These are phyloP conservation scores for Pyrus hybrid DNA, from an alignment of 331 rosid species.

Conservation along the genomic window DNA sequence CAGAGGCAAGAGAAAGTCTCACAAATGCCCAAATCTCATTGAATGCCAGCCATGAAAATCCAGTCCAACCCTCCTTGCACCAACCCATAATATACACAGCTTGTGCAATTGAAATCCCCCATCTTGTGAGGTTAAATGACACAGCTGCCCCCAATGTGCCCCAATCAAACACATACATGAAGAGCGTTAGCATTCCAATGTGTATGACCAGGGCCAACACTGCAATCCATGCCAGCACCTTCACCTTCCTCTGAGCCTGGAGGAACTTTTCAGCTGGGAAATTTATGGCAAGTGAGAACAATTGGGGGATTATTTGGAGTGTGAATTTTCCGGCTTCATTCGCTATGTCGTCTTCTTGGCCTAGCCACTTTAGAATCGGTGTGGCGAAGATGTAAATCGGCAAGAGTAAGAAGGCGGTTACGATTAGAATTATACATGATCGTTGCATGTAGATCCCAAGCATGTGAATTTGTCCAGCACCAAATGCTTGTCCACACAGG, in stretches of 20 bases:
- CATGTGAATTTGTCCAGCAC: constrained; percentile 6
- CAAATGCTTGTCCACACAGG: constrained; percentile 15
- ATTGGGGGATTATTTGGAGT: background rate
- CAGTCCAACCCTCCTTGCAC: constrained; percentile 21
- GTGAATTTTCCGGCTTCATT: background rate
- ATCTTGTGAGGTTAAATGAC: constrained; percentile 10
- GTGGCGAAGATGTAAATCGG: constrained; percentile 7
- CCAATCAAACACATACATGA: constrained; percentile 9
- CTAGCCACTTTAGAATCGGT: constrained; percentile 4
- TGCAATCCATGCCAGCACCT: constrained; percentile 14
- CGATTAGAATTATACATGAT: constrained; percentile 3
- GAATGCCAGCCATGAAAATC: constrained; percentile 45
- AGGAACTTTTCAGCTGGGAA: constrained; percentile 21
- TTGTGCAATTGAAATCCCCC: constrained; percentile 18
- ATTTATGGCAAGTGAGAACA: no score
- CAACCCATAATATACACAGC: constrained; percentile 8
- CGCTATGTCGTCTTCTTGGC: constrained; percentile 19
- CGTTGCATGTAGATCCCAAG: constrained; percentile 16
- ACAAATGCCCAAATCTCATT: constrained; percentile 73
- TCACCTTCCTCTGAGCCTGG: constrained; percentile 22
- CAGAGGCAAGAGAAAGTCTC: no score
- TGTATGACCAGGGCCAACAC: constrained; percentile 3
- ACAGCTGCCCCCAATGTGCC: constrained; percentile 22
- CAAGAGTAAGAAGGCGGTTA: background rate
- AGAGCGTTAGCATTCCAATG: background rate